Evolutionary conservation across 2,329 filamentous ascomycete species (phyloP).

Genomic region (Aspergillus neoniger): DNA sequence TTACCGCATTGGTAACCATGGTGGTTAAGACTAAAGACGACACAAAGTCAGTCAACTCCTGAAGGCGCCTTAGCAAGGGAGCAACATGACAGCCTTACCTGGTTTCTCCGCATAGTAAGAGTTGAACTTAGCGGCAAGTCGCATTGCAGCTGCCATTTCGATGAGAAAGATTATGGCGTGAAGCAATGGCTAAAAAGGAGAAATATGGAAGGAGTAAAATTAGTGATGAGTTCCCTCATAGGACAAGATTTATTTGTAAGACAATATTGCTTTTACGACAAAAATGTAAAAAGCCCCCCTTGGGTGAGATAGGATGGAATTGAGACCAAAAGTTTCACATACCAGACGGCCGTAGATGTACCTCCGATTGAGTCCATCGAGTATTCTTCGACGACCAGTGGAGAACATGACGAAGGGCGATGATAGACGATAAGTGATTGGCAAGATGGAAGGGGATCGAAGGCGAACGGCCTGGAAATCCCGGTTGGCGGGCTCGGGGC

Average conservation of each 20-base stretch:
- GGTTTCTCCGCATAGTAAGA: slow-evolving; percentile 89
- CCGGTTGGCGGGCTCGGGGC: slow-evolving; percentile 28
- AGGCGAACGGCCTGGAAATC: slow-evolving; percentile 25
- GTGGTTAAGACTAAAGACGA: slow-evolving; percentile 76
- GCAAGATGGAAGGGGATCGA: slow-evolving; percentile 23
- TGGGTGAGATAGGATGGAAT: too few species aligned
- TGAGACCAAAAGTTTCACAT: slow-evolving; percentile 21
- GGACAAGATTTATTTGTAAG: neutral
- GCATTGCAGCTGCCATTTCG: slow-evolving; percentile 82
- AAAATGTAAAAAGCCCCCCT: too few species aligned
- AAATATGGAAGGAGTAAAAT: slow-evolving; percentile 13
- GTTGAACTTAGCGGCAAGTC: slow-evolving; percentile 86
- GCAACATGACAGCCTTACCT: slow-evolving; percentile 53
- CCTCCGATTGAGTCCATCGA: slow-evolving; percentile 49
- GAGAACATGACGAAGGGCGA: slow-evolving; percentile 42
- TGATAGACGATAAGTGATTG: slow-evolving; percentile 12
- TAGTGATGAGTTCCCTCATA: slow-evolving; percentile 3
- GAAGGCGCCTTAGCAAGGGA: neutral
- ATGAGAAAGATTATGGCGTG: slow-evolving; percentile 82
- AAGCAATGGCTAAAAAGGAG: slow-evolving; percentile 70
- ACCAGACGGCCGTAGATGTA: slow-evolving; percentile 52
- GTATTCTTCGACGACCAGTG: slow-evolving; percentile 41
- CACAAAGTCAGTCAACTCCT: slow-evolving; percentile 21
- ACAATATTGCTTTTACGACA: too few species aligned
- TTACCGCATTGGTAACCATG: slow-evolving; percentile 95